Evolutionary conservation across 768 basidiomycete genomes (phyloP).

Genomic region (Hypholoma sublateritium): DNA sequence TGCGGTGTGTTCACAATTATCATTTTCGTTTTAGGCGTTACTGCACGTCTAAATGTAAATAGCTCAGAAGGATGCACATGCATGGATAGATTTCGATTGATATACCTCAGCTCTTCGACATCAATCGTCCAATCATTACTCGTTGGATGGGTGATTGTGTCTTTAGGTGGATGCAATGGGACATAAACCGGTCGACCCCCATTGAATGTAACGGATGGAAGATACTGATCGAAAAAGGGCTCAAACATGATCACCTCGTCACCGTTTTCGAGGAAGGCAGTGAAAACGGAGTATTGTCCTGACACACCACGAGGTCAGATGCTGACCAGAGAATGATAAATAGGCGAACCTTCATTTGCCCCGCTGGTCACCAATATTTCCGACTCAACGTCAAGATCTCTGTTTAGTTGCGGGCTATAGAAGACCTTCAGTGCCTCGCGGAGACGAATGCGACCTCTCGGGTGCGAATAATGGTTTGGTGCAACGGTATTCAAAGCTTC

Average conservation of each 20-base stretch:
- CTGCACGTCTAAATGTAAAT: conserved; percentile 53
- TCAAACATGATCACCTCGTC: conserved; percentile 99
- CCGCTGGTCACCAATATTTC: conserved; percentile 96
- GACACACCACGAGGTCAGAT: conserved; percentile 1
- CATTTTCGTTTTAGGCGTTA: conserved; percentile 90
- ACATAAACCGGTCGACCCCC: conserved; percentile 93
- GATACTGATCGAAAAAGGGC: conserved; percentile 96
- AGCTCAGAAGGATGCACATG: not conserved
- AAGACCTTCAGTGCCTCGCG: conserved; percentile 83
- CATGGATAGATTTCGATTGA: not conserved
- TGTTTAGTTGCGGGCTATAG: conserved; percentile 68
- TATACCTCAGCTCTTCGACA: conserved; percentile 81
- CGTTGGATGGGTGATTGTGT: conserved; percentile 42
- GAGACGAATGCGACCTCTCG: conserved; percentile 84
- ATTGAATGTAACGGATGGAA: conserved; percentile 92
- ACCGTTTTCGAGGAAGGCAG: conserved; percentile 86
- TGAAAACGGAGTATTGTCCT: conserved; percentile 94
- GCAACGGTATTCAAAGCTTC: conserved; percentile 61
- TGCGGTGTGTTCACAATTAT: conserved; percentile 97
- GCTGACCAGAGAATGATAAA: not conserved
- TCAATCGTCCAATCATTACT: conserved; percentile 89
- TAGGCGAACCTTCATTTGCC: conserved; percentile 84
- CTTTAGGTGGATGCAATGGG: conserved; percentile 85
- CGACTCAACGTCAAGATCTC: conserved; percentile 76
- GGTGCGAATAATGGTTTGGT: conserved; percentile 88